Base-by-base conservation (phyloP, 1,284 basidiomycete species). In the Vanrija sp. region DNA sequence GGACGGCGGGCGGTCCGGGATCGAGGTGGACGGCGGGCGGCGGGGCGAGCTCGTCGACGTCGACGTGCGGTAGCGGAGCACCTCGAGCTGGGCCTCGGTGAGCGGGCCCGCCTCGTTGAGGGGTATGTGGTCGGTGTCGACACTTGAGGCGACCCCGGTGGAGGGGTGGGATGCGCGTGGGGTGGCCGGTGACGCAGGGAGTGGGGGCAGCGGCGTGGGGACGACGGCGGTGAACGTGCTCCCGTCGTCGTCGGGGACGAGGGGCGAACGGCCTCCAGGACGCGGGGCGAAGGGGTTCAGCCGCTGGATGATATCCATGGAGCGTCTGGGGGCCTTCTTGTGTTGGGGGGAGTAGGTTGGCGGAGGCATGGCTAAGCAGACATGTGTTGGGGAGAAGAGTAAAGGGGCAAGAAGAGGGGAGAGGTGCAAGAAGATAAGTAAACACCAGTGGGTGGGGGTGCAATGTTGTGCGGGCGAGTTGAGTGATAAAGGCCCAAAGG, bases 261-360 rank as follows among this genome's bases (percentile, higher is more conserved):
- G 22, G 22, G 24, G 20, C 20, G 41, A 23, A 4, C 6, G 22
- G 20, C 22, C 22, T 10, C 39, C 16, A n/a, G 9, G 22, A 20
- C 22, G 43, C n/a, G 27, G 43, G 0, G 27, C 38, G 27, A 45
- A 51, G 4, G 49, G 47, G 20, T 37, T 45, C 31, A 51, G 35
- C 8, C 49, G 41, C n/a, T 51, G 41, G 3, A 51, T n/a, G 19
- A 51, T 22, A 20, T 51, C 49, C 43, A 51, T 50, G 9, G 24
- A 31, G 25, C 25, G 43, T 25, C 19, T 45, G 18, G 19, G 45
- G 31, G 12, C 25, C 10, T 5, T n/a, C 8, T 12, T 27, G 25
- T 25, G 42, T 3, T 24, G 23, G 15, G 7, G 42, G 6, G 6
- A 14, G n/a, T 23, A 18, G 4, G 45, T 12, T 10, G 14, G 22